Conservation (phyloP, 225 moss, liverwort and hornwort species). For the Polytrichum commune region DNA sequence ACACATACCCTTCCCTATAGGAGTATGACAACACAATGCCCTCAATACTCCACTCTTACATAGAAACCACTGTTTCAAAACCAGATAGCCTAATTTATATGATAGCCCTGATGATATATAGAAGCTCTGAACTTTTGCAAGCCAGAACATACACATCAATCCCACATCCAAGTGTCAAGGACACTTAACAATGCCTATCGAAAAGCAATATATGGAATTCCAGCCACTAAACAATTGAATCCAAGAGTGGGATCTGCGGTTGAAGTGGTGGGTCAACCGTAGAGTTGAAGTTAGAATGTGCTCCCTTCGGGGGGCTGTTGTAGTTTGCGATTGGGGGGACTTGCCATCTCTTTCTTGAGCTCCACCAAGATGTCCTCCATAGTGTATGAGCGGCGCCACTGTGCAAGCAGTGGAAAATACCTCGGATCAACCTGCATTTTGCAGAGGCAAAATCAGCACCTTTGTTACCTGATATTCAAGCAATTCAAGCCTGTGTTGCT, state of each 20-base stretch:
- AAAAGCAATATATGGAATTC: conserved; percentile 14
- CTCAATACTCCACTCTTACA: background rate
- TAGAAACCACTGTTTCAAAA: conserved; percentile 10
- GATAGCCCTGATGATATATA: conserved; percentile 10
- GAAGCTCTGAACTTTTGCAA: conserved; percentile 21
- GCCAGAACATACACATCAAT: conserved; percentile 10
- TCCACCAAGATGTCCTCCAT: conserved; percentile 92
- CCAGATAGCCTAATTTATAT: conserved; percentile 5
- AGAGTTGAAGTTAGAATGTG: conserved; percentile 44
- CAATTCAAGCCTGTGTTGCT: background rate
- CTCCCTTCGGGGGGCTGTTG: conserved; percentile 96
- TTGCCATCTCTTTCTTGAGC: conserved; percentile 89
- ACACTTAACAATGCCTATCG: conserved; percentile 10
- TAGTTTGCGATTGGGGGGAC: conserved; percentile 76
- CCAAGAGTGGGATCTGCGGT: conserved; percentile 8
- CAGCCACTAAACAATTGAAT: conserved; percentile 4
- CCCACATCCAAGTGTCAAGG: conserved; percentile 10
- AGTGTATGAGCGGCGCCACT: conserved; percentile 90
- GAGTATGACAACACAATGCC: no score
- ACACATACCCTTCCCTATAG: no score
- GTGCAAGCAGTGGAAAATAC: conserved; percentile 86
- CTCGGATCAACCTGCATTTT: conserved; percentile 79
- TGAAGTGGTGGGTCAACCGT: conserved; percentile 13
- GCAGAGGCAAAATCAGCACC: background rate
- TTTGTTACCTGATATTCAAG: background rate